phyloP scores from a whole-genome alignment of 306 rosid species.

The Malus domestica region DNA sequence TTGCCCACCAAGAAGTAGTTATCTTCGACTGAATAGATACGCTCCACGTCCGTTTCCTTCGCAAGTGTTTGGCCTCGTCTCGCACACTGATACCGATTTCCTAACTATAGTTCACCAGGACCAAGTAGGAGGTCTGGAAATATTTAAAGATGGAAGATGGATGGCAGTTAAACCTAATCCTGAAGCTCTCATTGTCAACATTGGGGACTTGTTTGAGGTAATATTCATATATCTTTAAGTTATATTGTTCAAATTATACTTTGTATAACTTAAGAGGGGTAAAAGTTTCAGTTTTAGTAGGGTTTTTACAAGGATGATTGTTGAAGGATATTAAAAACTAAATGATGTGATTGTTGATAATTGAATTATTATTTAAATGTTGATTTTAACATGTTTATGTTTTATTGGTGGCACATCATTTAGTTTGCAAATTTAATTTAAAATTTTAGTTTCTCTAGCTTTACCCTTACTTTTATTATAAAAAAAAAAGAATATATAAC shows the following conservation, averaged over 20 bases:
- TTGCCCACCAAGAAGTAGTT: conserved; percentile 36
- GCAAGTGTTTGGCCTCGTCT: conserved; percentile 42
- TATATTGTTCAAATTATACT: background rate
- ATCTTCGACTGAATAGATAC: conserved; percentile 58
- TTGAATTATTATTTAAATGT: no score
- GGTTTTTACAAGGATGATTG: no score
- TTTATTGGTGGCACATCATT: no score
- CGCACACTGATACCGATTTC: conserved; percentile 58
- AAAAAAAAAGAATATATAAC: no score
- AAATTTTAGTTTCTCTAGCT: no score
- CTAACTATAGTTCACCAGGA: conserved; percentile 22
- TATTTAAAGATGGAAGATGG: conserved; percentile 21
- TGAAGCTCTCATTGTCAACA: conserved; percentile 35
- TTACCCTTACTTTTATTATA: no score
- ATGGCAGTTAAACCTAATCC: conserved; percentile 24
- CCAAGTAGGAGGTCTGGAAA: conserved; percentile 23
- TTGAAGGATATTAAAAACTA: no score
- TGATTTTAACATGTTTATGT: no score
- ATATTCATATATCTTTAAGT: background rate
- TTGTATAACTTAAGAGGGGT: background rate
- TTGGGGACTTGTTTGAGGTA: conserved; percentile 84
- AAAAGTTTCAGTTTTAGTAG: no score
- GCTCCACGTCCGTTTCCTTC: conserved; percentile 57
- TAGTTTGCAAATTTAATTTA: no score
- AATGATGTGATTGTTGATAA: no score